Percentiles rank a stretch among this genome's conserved stretches.
Conservation (phyloP, 352 stramenopile species). For the Pythium coloratum region DNA sequence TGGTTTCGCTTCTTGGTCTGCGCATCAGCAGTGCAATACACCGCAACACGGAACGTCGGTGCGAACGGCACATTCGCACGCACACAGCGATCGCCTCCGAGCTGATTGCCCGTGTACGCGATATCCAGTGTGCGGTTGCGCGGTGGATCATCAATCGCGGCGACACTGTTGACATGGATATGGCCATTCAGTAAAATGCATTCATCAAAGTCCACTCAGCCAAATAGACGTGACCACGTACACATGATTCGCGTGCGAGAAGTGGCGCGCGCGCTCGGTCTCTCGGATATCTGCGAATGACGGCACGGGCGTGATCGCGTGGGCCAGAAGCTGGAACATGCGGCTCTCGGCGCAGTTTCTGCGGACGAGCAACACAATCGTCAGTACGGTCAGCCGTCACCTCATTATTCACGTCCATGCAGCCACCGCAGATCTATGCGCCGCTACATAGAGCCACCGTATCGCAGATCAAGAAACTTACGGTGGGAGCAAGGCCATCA, state of each 20-base stretch:
- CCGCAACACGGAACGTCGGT: constrained; percentile 53
- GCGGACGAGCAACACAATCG: constrained; percentile 1
- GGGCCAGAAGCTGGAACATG: constrained; percentile 71
- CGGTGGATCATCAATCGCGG: constrained; percentile 15
- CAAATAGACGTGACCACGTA: constrained; percentile 20
- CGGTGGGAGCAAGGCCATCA: constrained; percentile 51
- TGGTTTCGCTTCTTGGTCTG: constrained; percentile 24
- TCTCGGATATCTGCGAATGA: constrained; percentile 56
- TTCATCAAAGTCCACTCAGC: neutral
- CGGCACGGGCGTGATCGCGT: constrained; percentile 62
- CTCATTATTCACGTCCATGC: neutral
- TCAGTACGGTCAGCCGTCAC: constrained; percentile 1
- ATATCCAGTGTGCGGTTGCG: constrained; percentile 44
- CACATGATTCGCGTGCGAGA: constrained; percentile 49
- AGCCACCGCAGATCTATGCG: constrained; percentile 10
- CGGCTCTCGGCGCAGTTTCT: constrained; percentile 57
- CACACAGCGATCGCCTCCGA: constrained; percentile 67
- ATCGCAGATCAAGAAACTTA: constrained; percentile 17
- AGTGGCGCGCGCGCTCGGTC: constrained; percentile 42
- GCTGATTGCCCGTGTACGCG: constrained; percentile 44
- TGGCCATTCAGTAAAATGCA: neutral
- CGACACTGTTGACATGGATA: constrained; percentile 13
- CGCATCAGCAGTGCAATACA: constrained; percentile 34
- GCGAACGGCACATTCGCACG: constrained; percentile 69
- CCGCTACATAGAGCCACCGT: neutral